Conservation (phyloP, 192 early-diverging fungal genomes). For the Endogone sp. region DNA sequence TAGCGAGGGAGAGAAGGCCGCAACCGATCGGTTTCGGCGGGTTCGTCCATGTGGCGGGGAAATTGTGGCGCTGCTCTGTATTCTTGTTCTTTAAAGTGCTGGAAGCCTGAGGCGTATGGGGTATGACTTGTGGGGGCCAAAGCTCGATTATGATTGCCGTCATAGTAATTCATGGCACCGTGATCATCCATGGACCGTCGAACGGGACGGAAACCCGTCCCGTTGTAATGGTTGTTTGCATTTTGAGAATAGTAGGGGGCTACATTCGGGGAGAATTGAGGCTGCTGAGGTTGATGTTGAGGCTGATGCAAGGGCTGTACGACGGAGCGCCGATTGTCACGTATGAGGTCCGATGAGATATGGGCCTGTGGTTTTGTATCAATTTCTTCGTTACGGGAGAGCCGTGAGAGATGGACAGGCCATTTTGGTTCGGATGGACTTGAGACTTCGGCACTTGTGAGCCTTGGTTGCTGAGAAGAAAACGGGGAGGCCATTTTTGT, state of each 20-base stretch:
- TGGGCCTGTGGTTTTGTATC: not conserved
- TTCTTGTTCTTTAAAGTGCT: not conserved
- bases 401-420: not conserved
- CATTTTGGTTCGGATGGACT: not conserved
- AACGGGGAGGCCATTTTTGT: no score
- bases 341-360: no score
- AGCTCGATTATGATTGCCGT: not conserved
- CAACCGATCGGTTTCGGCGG: not conserved
- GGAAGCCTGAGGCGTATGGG: not conserved
- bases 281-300: not conserved
- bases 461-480: no score
- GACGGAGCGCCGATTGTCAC: not conserved
- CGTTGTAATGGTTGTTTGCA: not conserved
- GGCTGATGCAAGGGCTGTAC: not conserved
- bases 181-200: not conserved
- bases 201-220: not conserved
- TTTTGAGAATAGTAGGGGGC: no score
- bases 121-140: not conserved
- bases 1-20: no score
- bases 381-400: not conserved
- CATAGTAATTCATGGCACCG: not conserved
- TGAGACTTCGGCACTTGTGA: no score
- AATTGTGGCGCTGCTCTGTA: not conserved
- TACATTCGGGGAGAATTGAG: no score
- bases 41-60: not conserved